Evolutionary conservation across 2,329 filamentous ascomycete genomes (phyloP).

Genomic region (Fusarium tanahbumbuense): DNA sequence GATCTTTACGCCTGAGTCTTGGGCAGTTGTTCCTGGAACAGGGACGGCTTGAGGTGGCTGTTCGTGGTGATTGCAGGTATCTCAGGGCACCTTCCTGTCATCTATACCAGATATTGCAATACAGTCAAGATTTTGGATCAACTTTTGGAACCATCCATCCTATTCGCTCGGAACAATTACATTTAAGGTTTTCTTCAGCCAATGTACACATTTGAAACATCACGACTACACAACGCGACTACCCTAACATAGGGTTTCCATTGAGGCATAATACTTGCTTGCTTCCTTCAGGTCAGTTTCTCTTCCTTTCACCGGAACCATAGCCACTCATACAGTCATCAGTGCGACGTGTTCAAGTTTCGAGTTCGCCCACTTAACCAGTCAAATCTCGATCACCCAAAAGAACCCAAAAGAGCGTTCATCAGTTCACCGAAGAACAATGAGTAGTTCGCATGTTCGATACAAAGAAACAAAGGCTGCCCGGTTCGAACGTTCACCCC

Average conservation of each 20-base stretch:
- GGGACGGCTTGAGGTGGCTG: neutral
- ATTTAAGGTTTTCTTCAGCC: neutral
- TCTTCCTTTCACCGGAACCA: neutral
- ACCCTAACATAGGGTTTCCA: neutral
- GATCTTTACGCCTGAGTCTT: constrained; percentile 33
- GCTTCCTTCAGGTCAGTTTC: neutral
- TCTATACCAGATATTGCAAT: too few relatives aligned
- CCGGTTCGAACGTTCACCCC: neutral
- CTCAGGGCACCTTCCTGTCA: neutral
- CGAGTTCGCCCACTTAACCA: too few relatives aligned
- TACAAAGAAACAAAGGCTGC: neutral
- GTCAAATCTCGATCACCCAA: too few relatives aligned
- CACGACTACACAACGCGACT: neutral
- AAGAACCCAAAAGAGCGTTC: neutral
- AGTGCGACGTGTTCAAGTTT: neutral
- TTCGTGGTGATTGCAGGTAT: neutral
- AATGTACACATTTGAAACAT: neutral
- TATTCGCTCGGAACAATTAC: neutral
- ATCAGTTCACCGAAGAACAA: neutral
- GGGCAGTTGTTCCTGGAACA: constrained; percentile 26
- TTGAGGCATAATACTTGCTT: neutral
- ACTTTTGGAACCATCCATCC: fast-evolving
- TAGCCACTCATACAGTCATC: neutral
- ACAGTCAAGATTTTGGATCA: neutral
- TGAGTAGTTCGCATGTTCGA: neutral